Percentiles rank a stretch among this genome's conserved stretches.
Evolutionary conservation across 2,329 filamentous ascomycete genomes (phyloP).

Genomic region (Aureobasidium vineae): DNA sequence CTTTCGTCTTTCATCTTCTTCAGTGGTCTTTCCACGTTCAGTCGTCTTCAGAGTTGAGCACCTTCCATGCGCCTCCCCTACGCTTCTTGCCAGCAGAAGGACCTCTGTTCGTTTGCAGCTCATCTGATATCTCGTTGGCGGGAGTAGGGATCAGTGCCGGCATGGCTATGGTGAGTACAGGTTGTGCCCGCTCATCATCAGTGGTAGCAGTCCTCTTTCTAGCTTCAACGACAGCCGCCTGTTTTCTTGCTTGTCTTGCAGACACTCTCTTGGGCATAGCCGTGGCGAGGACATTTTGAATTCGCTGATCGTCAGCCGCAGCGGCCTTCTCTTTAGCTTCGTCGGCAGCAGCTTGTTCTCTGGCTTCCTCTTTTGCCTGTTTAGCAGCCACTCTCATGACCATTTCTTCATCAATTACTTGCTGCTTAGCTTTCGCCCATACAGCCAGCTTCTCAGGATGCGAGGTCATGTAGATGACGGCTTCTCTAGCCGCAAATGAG

Average conservation of each 20-base stretch:
- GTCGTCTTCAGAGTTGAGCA: background rate
- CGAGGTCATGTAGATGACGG: slow-evolving; percentile 10
- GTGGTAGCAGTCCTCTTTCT: background rate
- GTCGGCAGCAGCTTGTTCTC: background rate
- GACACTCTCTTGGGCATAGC: too few species aligned
- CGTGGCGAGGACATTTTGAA: too few species aligned
- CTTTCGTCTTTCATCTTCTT: background rate
- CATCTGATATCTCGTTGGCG: background rate
- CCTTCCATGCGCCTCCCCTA: slow-evolving; percentile 1
- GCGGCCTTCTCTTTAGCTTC: background rate
- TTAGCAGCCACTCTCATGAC: background rate
- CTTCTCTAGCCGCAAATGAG: slow-evolving; percentile 11
- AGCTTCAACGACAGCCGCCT: background rate
- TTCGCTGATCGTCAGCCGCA: background rate
- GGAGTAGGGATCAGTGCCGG: slow-evolving; percentile 3
- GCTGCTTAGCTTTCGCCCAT: slow-evolving; percentile 6
- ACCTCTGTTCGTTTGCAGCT: background rate
- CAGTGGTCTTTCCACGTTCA: background rate
- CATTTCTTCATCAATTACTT: background rate
- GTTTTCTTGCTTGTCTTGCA: background rate
- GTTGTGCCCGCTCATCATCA: background rate
- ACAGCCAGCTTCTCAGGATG: background rate
- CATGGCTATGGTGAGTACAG: background rate
- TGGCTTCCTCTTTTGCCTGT: slow-evolving; percentile 1
- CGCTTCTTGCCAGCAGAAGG: slow-evolving; percentile 14